A percentile compares a stretch with the other conserved stretches of the same genome.
These are phyloP conservation scores for Tricharina praecox DNA, from an alignment of 495 filamentous ascomycete genomes.

Conservation along the genomic window DNA sequence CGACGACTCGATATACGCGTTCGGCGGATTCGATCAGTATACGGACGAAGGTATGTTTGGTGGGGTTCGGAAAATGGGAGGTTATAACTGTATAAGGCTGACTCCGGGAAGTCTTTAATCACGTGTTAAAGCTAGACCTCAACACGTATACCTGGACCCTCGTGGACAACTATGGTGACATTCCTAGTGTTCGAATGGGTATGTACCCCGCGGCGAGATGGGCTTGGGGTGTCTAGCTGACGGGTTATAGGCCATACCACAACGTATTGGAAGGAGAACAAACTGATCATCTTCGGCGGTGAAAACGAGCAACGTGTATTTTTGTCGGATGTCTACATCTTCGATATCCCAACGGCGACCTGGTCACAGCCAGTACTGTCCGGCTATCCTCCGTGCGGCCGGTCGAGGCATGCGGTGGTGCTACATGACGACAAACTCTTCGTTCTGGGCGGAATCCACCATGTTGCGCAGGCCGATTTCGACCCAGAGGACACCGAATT, in stretches of 20 bases:
- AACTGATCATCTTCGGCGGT: slow-evolving; percentile 86
- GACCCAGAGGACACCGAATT: slow-evolving; percentile 22
- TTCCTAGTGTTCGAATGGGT: slow-evolving; percentile 97
- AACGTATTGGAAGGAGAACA: slow-evolving; percentile 84
- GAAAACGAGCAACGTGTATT: slow-evolving; percentile 95
- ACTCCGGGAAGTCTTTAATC: slow-evolving; percentile 63
- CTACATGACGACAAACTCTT: slow-evolving; percentile 94
- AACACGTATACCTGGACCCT: slow-evolving; percentile 78
- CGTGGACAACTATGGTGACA: slow-evolving; percentile 97
- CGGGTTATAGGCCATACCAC: slow-evolving; percentile 66
- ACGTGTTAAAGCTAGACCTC: slow-evolving; percentile 76
- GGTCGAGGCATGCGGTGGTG: slow-evolving; percentile 83
- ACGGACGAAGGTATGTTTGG: slow-evolving; percentile 64
- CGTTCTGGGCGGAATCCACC: slow-evolving; percentile 76
- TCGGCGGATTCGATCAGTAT: slow-evolving; percentile 97
- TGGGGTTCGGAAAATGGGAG: not conserved
- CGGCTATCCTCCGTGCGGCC: slow-evolving; percentile 67
- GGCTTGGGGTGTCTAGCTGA: no score
- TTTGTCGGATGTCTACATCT: slow-evolving; percentile 87
- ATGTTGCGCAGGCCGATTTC: slow-evolving; percentile 34
- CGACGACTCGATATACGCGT: slow-evolving; percentile 90
- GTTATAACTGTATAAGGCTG: not conserved
- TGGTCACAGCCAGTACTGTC: slow-evolving; percentile 83
- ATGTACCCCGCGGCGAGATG: slow-evolving; percentile 22
- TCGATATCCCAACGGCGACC: slow-evolving; percentile 78